phyloP scores from a whole-genome alignment of 2,329 filamentous ascomycete species.

The Neoscytalidium dimidiatum region DNA sequence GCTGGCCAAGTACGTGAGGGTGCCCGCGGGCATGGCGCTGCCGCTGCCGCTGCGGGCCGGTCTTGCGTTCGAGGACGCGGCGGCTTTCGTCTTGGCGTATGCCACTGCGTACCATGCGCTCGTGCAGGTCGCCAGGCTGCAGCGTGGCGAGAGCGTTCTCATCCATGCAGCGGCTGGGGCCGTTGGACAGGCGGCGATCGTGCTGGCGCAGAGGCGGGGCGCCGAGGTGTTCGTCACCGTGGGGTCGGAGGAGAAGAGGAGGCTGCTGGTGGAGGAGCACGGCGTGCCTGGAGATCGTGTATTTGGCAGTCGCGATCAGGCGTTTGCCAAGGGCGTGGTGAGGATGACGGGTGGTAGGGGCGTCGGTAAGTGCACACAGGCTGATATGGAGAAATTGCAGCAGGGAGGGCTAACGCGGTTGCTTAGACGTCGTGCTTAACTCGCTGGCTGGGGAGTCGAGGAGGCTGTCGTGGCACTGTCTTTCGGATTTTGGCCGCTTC shows the following conservation, averaged over 20 bases:
- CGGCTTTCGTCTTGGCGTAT: slow-evolving; percentile 23
- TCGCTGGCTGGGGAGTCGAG: slow-evolving; percentile 29
- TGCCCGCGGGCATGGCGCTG: not conserved
- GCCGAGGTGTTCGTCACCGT: slow-evolving; percentile 33
- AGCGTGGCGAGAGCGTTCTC: slow-evolving; percentile 26
- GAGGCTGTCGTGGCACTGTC: slow-evolving; percentile 26
- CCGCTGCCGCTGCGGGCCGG: not conserved
- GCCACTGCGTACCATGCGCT: slow-evolving; percentile 23
- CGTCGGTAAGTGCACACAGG: slow-evolving; percentile 24
- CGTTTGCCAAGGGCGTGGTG: slow-evolving; percentile 29
- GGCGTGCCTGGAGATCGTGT: slow-evolving; percentile 32
- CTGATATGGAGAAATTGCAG: too few species aligned
- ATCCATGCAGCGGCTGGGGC: slow-evolving; percentile 34
- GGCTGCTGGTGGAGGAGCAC: not conserved
- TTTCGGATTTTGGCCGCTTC: slow-evolving; percentile 34
- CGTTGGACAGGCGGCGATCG: slow-evolving; percentile 33
- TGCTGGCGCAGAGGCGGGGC: slow-evolving; percentile 25
- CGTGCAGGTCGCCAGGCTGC: slow-evolving; percentile 21
- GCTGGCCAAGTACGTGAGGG: not conserved
- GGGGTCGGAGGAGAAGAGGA: slow-evolving; percentile 22
- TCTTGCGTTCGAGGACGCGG: slow-evolving; percentile 26
- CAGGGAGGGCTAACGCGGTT: too few species aligned
- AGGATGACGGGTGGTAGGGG: slow-evolving; percentile 29
- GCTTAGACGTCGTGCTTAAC: slow-evolving; percentile 33
- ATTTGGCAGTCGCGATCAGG: slow-evolving; percentile 29